Evolutionary conservation across 78 protist species (phyloP), one percentile per base, ranked within the genome.

Genomic region (Protostelium mycophagum): DNA sequence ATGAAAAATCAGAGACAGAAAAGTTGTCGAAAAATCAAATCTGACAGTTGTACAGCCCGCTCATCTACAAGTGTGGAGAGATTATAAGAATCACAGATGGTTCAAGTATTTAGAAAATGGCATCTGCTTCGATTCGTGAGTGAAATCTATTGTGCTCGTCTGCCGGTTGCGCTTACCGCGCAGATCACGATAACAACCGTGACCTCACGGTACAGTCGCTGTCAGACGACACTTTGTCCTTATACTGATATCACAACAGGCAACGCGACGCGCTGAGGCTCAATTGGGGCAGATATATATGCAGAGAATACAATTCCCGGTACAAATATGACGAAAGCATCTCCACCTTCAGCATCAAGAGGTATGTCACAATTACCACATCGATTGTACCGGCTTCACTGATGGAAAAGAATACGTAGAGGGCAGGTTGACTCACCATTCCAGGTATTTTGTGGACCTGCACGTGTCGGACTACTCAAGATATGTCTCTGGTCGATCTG

Each of bases 71-170:
- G 31, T 16, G 5, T 51, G 16, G 23, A 28, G 84, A 51, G 51
- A 91, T 1, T 92, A 89, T 83, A 90, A 90, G 29, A 92, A 92
- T 89, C 94, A 92, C 63, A 38, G 94, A 29, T 92, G 94, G 94
- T 92, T 89, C 39, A 92, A 92, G 87, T 92, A 38, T 89, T 92
- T 89, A 89, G 94, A 92, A 84, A 92, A 92, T 85, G 94, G 94
- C 28, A 87, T 51, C 85, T 51, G 73, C 73, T 51, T 25, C 16
- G 5, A 5, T 25, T 5, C 5, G 73, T 51, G 73, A 51, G 73
- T 51, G 31, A 5, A 51, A 25, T 5, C 31, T 51, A 16, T 51
- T 5, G 73, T 25, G 73, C 5, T 51, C 16, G 73, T 51, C 73
- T 51, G 73, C 5, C 5, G 73, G 73, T 25, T 51, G 73, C 16